These are phyloP conservation scores for Thalassiosira livingstoniorum DNA, from an alignment of 352 stramenopile genomes.

Conservation along the genomic window DNA sequence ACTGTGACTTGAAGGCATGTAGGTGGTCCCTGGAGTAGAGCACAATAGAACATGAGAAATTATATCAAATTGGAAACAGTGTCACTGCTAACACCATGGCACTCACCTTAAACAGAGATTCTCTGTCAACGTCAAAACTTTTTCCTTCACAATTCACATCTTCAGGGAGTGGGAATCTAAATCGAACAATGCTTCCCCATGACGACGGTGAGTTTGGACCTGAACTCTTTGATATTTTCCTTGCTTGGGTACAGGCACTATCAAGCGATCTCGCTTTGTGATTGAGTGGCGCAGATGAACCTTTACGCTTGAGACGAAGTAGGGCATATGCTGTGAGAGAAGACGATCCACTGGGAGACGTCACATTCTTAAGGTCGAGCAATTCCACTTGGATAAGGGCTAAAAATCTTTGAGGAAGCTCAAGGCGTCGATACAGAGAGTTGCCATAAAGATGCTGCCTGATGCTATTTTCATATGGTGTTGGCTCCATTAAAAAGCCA, in stretches of 20 bases:
- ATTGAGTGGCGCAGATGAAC: constrained; percentile 74
- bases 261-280: constrained; percentile 82
- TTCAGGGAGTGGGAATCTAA: constrained; percentile 84
- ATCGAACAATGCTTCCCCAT: constrained; percentile 84
- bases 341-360: constrained; percentile 79
- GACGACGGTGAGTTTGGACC: constrained; percentile 84
- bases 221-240: constrained; percentile 84
- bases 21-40: constrained; percentile 67
- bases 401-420: constrained; percentile 81
- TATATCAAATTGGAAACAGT: no score
- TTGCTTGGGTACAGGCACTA: constrained; percentile 73
- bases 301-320: constrained; percentile 77
- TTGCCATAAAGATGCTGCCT: constrained; percentile 86
- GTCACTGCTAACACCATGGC: no score
- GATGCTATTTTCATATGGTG: constrained; percentile 80
- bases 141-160: constrained; percentile 77
- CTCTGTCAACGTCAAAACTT: constrained; percentile 79
- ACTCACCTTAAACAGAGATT: constrained; percentile 81
- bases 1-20: constrained; percentile 83
- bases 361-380: constrained; percentile 87
- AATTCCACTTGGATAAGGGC: constrained; percentile 85
- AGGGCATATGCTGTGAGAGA: constrained; percentile 83
- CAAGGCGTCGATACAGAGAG: constrained; percentile 72
- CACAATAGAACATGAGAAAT: no score
- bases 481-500: constrained; percentile 71